Conservation (phyloP, 306 rosid genomes). For the Rubus idaeus region DNA sequence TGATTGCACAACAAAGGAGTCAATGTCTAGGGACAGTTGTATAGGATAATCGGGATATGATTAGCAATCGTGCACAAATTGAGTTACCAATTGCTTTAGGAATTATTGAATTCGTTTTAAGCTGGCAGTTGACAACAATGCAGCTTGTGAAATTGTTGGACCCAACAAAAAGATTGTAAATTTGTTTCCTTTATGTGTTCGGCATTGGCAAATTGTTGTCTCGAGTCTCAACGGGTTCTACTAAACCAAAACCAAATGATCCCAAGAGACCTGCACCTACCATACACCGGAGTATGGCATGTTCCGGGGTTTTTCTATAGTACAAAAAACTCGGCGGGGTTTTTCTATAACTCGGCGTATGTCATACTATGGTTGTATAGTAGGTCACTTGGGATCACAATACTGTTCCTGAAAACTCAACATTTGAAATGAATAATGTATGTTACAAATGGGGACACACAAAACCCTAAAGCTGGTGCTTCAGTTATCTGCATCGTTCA, state of each 20-base stretch:
- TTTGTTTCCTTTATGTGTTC: not conserved
- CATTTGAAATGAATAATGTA: not conserved
- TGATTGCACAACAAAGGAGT: not conserved
- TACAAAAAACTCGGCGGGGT: not conserved
- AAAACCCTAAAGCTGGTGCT: not conserved
- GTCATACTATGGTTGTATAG: not conserved
- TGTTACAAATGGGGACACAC: not conserved
- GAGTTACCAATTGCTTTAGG: not conserved
- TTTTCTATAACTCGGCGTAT: not conserved
- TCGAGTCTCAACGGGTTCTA: not conserved
- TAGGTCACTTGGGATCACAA: not conserved
- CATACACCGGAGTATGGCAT: not conserved
- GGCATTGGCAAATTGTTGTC: not conserved
- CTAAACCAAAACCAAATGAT: not conserved
- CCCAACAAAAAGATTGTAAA: not conserved
- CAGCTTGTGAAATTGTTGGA: not conserved
- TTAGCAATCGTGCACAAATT: not conserved
- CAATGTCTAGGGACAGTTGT: not conserved
- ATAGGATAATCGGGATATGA: not conserved
- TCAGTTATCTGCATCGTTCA: not conserved
- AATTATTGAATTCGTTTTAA: not conserved
- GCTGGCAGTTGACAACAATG: slow-evolving; percentile 13
- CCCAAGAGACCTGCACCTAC: not conserved
- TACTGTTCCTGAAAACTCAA: not conserved
- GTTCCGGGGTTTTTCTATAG: not conserved